A percentile compares a stretch with the other conserved stretches of the same genome.
Conservation (phyloP, 305 asterid genomes). For the Plantago coronopus region DNA sequence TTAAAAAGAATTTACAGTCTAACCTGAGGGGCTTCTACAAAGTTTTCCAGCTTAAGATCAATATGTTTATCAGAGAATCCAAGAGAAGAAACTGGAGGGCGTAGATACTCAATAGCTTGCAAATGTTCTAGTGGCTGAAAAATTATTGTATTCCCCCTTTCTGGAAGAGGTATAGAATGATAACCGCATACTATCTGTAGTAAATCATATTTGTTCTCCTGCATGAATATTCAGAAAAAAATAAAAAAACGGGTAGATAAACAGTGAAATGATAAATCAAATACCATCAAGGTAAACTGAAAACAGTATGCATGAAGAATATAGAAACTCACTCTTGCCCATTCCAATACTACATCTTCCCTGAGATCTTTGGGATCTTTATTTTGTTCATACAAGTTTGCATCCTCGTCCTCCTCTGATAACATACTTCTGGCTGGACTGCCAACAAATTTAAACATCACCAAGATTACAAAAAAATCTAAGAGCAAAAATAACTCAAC, state of each 20-base stretch:
- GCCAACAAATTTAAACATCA: slow-evolving; percentile 40
- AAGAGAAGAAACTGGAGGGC: slow-evolving; percentile 59
- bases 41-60: slow-evolving; percentile 33
- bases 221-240: slow-evolving; percentile 21
- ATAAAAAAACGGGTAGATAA: slow-evolving; percentile 20
- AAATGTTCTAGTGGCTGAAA: slow-evolving; percentile 89
- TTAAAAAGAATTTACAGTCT: slow-evolving; percentile 19
- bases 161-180: slow-evolving; percentile 64
- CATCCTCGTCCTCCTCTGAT: slow-evolving; percentile 62
- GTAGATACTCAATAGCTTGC: slow-evolving; percentile 56
- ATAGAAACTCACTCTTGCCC: slow-evolving; percentile 67
- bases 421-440: slow-evolving; percentile 71
- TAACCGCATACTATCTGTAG: slow-evolving; percentile 79
- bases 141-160: slow-evolving; percentile 56
- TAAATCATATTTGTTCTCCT: slow-evolving; percentile 84
- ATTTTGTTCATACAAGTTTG: slow-evolving; percentile 34
- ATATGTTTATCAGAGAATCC: slow-evolving; percentile 46
- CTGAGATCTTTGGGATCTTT: slow-evolving; percentile 46
- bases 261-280: slow-evolving; percentile 17
- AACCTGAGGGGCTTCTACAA: slow-evolving; percentile 59
- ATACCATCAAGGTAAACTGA: slow-evolving; percentile 19
- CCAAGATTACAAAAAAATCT: slow-evolving; percentile 10
- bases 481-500: background rate
- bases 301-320: background rate
- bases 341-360: slow-evolving; percentile 56